Percentiles rank a stretch among this genome's conserved stretches.
Evolutionary conservation across 768 basidiomycete species (phyloP).

Genomic region (Macrolepiota albuminosa): DNA sequence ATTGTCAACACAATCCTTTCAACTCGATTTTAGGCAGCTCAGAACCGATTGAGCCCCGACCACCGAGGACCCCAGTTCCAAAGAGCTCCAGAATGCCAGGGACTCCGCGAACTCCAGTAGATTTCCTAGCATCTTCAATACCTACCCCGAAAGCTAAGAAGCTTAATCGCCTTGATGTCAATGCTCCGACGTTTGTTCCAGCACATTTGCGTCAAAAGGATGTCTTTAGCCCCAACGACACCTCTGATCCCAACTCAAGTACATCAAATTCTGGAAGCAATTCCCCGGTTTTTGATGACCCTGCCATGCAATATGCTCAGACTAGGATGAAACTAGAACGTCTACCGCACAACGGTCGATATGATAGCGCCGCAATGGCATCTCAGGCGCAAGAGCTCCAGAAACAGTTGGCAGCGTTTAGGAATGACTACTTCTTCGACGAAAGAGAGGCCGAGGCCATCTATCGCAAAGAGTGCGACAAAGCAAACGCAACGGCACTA

Average conservation of each 20-base stretch:
- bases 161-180: slow-evolving; percentile 31
- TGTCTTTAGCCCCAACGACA: slow-evolving; percentile 8
- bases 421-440: slow-evolving; percentile 67
- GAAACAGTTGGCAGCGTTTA: slow-evolving; percentile 39
- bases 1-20: not conserved
- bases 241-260: slow-evolving; percentile 15
- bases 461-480: slow-evolving; percentile 51
- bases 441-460: slow-evolving; percentile 56
- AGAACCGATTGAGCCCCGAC: slow-evolving; percentile 14
- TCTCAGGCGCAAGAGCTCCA: slow-evolving; percentile 35
- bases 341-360: slow-evolving; percentile 29
- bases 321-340: slow-evolving; percentile 54
- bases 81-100: slow-evolving; percentile 19
- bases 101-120: slow-evolving; percentile 31
- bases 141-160: slow-evolving; percentile 13
- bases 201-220: slow-evolving; percentile 12
- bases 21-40: not conserved
- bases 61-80: slow-evolving; percentile 9
- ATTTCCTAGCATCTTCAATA: slow-evolving; percentile 23
- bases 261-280: slow-evolving; percentile 24
- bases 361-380: slow-evolving; percentile 20
- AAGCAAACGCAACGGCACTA: slow-evolving; percentile 39
- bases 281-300: slow-evolving; percentile 44
- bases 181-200: slow-evolving; percentile 35
- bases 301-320: slow-evolving; percentile 56